phyloP scores from a whole-genome alignment of 352 stramenopile species.

The Pythium sukuiense region DNA sequence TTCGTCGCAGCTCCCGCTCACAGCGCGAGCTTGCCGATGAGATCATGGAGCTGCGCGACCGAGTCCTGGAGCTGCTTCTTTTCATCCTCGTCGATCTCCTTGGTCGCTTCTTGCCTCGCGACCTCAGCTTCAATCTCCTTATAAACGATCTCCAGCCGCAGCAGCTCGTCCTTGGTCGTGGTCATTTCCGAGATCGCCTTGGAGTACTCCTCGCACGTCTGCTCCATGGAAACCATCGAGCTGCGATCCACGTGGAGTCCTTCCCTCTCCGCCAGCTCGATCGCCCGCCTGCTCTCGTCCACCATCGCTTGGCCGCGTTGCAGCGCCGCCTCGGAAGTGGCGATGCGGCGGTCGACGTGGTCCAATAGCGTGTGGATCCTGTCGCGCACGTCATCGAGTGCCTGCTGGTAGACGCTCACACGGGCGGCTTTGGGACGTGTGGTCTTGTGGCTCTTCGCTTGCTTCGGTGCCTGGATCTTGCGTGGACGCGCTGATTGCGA shows the following conservation, averaged over 20 bases:
- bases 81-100: not conserved
- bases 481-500: not conserved
- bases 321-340: not conserved
- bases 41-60: not conserved
- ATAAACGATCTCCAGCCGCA: not conserved
- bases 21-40: not conserved
- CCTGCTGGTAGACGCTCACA: not conserved
- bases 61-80: not conserved
- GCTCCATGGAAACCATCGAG: not conserved
- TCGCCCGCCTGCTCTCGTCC: not conserved
- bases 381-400: not conserved
- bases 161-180: not conserved
- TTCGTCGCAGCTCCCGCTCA: not conserved
- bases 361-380: not conserved
- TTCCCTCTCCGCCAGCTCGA: not conserved
- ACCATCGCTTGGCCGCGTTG: not conserved
- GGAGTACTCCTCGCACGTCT: not conserved
- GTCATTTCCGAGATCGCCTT: not conserved
- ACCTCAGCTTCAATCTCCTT: not conserved
- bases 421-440: not conserved
- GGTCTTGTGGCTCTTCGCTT: not conserved
- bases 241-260: not conserved
- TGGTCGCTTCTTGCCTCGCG: not conserved
- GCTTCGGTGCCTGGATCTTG: not conserved
- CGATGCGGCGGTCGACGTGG: not conserved